Evolutionary conservation across 805 yeast species (phyloP).

Genomic region (Yamadazyma tumulicola): DNA sequence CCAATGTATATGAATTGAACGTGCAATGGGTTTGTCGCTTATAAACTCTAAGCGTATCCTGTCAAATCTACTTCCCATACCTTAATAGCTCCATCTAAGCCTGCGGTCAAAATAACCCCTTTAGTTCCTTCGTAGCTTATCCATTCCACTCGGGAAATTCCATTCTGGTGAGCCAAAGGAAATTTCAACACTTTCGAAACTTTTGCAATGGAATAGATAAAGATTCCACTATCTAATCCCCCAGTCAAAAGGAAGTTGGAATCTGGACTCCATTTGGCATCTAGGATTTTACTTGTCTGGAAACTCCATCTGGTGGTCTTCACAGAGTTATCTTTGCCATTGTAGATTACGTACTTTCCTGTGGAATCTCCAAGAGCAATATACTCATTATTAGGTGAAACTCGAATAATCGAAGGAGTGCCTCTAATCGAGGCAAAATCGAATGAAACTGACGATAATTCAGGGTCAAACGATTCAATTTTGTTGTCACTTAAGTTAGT

Average conservation of each 20-base stretch:
- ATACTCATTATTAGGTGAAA: conserved; percentile 65
- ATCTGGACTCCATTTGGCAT: conserved; percentile 76
- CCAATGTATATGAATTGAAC: too few species aligned
- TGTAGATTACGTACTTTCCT: conserved; percentile 81
- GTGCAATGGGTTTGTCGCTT: too few species aligned
- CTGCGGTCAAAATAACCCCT: conserved; percentile 59
- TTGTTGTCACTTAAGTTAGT: conserved; percentile 29
- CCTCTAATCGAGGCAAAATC: conserved; percentile 51
- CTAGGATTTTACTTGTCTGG: conserved; percentile 79
- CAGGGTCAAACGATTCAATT: conserved; percentile 24
- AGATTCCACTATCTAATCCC: conserved; percentile 79
- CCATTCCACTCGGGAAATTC: conserved; percentile 79
- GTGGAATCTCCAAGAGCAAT: conserved; percentile 83
- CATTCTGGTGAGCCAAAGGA: conserved; percentile 83
- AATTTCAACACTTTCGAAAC: conserved; percentile 76
- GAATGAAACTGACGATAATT: conserved; percentile 49
- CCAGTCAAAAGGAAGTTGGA: conserved; percentile 73
- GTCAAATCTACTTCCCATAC: conserved; percentile 51
- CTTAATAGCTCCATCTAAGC: conserved; percentile 79
- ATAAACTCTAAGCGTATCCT: background rate
- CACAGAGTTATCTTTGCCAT: conserved; percentile 48
- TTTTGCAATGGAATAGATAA: conserved; percentile 71
- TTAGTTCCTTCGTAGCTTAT: conserved; percentile 26
- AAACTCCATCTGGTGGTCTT: conserved; percentile 93
- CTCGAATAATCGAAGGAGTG: conserved; percentile 46